phyloP scores from a whole-genome alignment of 2,329 filamentous ascomycete genomes.

The Talaromyces piceae region DNA sequence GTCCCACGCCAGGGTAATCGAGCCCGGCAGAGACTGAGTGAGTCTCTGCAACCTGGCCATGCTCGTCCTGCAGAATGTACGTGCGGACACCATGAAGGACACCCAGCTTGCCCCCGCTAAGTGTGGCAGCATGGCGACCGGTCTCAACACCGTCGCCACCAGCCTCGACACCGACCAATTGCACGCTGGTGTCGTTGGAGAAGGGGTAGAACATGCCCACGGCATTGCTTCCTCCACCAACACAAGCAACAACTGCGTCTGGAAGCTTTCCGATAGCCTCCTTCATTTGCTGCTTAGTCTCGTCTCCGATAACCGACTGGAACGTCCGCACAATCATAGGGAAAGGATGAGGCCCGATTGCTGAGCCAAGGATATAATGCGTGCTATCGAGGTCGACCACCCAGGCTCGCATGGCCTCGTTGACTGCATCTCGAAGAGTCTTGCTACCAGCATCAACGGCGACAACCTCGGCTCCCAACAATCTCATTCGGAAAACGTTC shows the following conservation, averaged over 20 bases:
- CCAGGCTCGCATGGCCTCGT: slow-evolving; percentile 92
- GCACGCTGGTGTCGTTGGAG: slow-evolving; percentile 72
- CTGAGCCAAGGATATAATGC: slow-evolving; percentile 96
- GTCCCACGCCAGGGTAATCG: slow-evolving; percentile 94
- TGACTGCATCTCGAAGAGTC: slow-evolving; percentile 80
- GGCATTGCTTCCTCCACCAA: slow-evolving; percentile 91
- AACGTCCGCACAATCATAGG: slow-evolving; percentile 96
- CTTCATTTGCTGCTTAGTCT: slow-evolving; percentile 88
- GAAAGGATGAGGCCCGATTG: slow-evolving; percentile 96
- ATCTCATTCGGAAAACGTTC: slow-evolving; percentile 97
- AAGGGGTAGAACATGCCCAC: slow-evolving; percentile 99
- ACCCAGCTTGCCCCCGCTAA: slow-evolving; percentile 79
- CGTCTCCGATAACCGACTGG: slow-evolving; percentile 91
- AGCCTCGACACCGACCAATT: slow-evolving; percentile 88
- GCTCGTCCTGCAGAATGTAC: slow-evolving; percentile 84
- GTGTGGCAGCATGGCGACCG: slow-evolving; percentile 73
- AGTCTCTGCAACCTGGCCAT: slow-evolving; percentile 90
- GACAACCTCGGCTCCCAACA: slow-evolving; percentile 86
- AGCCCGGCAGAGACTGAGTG: slow-evolving; percentile 95
- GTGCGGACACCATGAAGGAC: slow-evolving; percentile 94
- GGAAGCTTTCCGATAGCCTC: slow-evolving; percentile 80
- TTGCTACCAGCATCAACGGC: slow-evolving; percentile 85
- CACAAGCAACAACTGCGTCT: slow-evolving; percentile 92
- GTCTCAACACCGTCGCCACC: slow-evolving; percentile 91
- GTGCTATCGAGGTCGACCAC: slow-evolving; percentile 87